Percentiles rank a stretch among this genome's conserved stretches.
phyloP scores from a whole-genome alignment of 1,139 yeast species.

The Yamadazyma mexicana region DNA sequence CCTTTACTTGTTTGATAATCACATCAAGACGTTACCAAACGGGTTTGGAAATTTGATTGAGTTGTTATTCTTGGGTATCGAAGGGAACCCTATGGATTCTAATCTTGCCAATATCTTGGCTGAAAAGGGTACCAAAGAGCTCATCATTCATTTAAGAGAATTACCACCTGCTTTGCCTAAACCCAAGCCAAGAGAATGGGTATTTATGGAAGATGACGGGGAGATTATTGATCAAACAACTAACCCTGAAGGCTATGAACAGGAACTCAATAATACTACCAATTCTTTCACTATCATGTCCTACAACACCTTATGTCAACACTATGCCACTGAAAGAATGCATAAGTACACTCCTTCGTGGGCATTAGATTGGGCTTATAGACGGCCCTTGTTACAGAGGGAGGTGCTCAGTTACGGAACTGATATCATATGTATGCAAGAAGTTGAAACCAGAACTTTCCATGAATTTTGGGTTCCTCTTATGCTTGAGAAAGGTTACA shows the following conservation, averaged over 20 bases:
- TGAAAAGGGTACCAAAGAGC: conserved; percentile 82
- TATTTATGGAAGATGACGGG: conserved; percentile 74
- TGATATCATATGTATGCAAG: conserved; percentile 90
- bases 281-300: conserved; percentile 73
- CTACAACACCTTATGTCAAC: conserved; percentile 92
- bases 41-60: conserved; percentile 88
- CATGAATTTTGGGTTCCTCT: conserved; percentile 85
- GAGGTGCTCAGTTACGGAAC: conserved; percentile 66
- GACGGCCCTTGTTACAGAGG: conserved; percentile 71
- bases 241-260: conserved; percentile 32
- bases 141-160: conserved; percentile 80
- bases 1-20: conserved; percentile 85
- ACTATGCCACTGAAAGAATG: conserved; percentile 89
- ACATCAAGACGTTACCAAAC: conserved; percentile 70
- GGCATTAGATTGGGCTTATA: conserved; percentile 95
- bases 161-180: conserved; percentile 65
- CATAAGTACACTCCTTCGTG: conserved; percentile 95
- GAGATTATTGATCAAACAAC: conserved; percentile 49
- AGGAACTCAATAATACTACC: conserved; percentile 24
- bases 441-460: conserved; percentile 84
- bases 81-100: conserved; percentile 84
- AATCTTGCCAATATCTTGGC: conserved; percentile 67
- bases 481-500: conserved; percentile 73
- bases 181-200: conserved; percentile 81
- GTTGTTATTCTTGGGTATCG: conserved; percentile 84